Evolutionary conservation across 768 basidiomycete species (phyloP).

Genomic region (Mycena epipterygia): DNA sequence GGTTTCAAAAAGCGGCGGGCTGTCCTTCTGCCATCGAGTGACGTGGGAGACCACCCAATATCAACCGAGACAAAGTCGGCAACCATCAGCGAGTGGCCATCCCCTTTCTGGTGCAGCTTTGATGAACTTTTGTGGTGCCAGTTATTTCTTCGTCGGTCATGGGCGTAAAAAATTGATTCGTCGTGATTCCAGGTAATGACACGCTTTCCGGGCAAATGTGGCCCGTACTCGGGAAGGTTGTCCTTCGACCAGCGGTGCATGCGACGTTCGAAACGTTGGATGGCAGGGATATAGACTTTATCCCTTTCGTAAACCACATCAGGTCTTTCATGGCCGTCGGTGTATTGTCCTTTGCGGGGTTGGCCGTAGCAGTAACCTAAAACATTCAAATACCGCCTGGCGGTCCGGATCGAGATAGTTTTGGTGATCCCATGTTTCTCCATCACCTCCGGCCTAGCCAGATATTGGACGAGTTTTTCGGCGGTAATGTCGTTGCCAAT

Average conservation of each 20-base stretch:
- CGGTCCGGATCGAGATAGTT: not conserved
- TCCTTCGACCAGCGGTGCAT: constrained; percentile 20
- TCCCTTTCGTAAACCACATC: not conserved
- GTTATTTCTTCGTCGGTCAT: constrained; percentile 40
- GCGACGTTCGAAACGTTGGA: constrained; percentile 22
- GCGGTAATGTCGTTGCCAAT: constrained; percentile 39
- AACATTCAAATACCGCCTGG: not conserved
- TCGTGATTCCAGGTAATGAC: constrained; percentile 44
- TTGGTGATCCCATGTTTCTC: not conserved
- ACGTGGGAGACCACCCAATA: not conserved
- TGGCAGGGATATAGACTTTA: constrained; percentile 23
- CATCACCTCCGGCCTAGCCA: not conserved
- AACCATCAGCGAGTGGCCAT: constrained; percentile 4
- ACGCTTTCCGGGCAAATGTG: not conserved
- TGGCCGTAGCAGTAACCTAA: not conserved
- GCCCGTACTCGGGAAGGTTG: not conserved
- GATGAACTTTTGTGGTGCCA: constrained; percentile 39
- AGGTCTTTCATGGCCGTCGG: not conserved
- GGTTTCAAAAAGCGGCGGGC: constrained; percentile 4
- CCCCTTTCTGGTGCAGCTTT: not conserved
- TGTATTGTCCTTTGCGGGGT: not conserved
- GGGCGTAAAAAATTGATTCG: constrained; percentile 52
- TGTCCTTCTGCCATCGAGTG: not conserved
- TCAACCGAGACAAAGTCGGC: constrained; percentile 13
- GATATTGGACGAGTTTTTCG: constrained; percentile 14